Conservation (phyloP, 2,329 filamentous ascomycete genomes). For the Aspergillus melleus region DNA sequence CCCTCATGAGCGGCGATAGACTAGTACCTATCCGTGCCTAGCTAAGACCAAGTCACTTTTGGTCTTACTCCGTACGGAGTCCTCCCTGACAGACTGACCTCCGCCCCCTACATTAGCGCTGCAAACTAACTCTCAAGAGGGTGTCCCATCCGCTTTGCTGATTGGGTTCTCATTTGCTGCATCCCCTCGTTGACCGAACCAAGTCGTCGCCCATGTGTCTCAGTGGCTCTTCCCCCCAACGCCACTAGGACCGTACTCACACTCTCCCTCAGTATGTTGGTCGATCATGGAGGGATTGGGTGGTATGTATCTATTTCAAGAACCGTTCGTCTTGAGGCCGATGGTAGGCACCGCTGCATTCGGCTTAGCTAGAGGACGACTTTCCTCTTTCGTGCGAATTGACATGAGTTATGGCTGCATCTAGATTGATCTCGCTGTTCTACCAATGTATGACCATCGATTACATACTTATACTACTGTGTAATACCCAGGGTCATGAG, state of each 20-base stretch:
- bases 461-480: too few species aligned
- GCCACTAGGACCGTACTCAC: background rate
- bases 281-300: background rate
- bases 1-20: background rate
- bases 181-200: background rate
- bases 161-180: background rate
- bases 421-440: too few species aligned
- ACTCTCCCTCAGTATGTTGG: background rate
- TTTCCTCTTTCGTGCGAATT: background rate
- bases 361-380: background rate
- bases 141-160: background rate
- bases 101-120: background rate
- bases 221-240: slow-evolving; percentile 2
- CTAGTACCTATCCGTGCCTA: too few species aligned
- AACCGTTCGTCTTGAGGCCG: slow-evolving; percentile 2
- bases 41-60: too few species aligned
- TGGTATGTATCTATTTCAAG: slow-evolving; percentile 1
- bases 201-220: slow-evolving; percentile 7
- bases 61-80: too few species aligned
- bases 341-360: background rate
- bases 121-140: background rate
- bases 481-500: background rate
- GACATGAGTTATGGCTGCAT: too few species aligned
- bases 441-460: too few species aligned
- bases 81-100: background rate